A percentile compares a stretch with the other conserved stretches of the same genome.
Conservation (phyloP, 2,329 filamentous ascomycete species). For the Diaporthe nobilis region DNA sequence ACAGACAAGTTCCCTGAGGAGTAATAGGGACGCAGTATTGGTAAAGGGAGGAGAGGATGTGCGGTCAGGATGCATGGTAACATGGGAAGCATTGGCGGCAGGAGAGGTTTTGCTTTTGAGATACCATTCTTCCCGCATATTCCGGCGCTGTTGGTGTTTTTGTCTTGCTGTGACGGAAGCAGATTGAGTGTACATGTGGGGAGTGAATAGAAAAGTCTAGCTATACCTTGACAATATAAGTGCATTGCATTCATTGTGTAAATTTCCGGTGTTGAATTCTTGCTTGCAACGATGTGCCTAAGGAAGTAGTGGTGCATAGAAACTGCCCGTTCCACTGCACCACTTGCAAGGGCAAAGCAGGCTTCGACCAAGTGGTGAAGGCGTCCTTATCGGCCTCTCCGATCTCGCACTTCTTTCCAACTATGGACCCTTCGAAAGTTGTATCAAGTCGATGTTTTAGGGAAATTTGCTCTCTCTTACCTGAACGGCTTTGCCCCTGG, state of each 20-base stretch:
- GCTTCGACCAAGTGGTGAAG: not conserved
- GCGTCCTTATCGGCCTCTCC: conserved; percentile 8
- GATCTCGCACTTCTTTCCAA: not conserved
- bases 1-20: conserved; percentile 55
- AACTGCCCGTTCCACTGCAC: not conserved
- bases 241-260: not conserved
- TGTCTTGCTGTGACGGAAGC: conserved; percentile 1
- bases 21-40: conserved; percentile 38
- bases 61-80: not conserved
- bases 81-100: conserved; percentile 24
- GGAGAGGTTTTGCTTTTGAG: conserved; percentile 18
- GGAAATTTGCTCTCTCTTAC: too few species aligned
- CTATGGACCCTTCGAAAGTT: not conserved
- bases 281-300: not conserved
- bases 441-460: too few species aligned
- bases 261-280: not conserved
- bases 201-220: not conserved
- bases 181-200: conserved; percentile 6
- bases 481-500: not conserved
- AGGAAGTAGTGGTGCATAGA: not conserved
- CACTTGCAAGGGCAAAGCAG: not conserved
- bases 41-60: not conserved
- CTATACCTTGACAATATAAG: not conserved
- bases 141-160: conserved; percentile 5
- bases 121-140: conserved; percentile 25